Evolutionary conservation across 345 rosid genomes (phyloP), one percentile per base, ranked within the genome.

Genomic region (Citrus cavaleriei): DNA sequence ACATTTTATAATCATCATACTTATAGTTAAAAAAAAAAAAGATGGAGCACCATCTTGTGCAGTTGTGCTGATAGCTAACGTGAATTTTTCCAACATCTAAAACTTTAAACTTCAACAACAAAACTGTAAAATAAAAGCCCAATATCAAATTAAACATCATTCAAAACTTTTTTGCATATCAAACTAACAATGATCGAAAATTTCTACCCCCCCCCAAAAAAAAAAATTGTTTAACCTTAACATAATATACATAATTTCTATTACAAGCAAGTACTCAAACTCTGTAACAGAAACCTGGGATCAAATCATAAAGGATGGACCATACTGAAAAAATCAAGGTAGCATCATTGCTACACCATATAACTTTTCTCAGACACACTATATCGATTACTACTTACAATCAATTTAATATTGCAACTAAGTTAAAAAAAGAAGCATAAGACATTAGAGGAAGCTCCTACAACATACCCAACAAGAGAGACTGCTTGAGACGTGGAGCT

Each of bases 401-500:
- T 27, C 27, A 1, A 71, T 55, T 10, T 14, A 35, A 34, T 1
- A 59, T 63, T 63, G 12, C 25, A 21, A 55, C 7, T 4, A 70
- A n/a, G 30, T 74, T 46, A 46, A 28, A 37, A 37, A 21, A 40
- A 37, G 19, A 12, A 51, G n/a, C 51, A 42, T 1, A 51, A 46
- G 66, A n/a, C 25, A 16, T 14, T 19, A 35, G 51, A 16, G 32
- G 70, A 38, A 21, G 35, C 54, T 60, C 22, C 49, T 40, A 68
- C 35, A 73, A 77, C 90, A 71, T 89, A 96, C 99, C 99, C 99
- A 40, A 90, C 88, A 78, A 96, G 89, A 5, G 94, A 81, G 65
- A 90, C 91, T 16, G 91, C 90, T 83, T 95, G 99, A 51, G 95
- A 90, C 21, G 92, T 83, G 2, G 99, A 95, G 19, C 97, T 77